These are phyloP conservation scores for Sugiyamaella grinbergsii DNA, from an alignment of 1,139 yeast species.

Conservation along the genomic window DNA sequence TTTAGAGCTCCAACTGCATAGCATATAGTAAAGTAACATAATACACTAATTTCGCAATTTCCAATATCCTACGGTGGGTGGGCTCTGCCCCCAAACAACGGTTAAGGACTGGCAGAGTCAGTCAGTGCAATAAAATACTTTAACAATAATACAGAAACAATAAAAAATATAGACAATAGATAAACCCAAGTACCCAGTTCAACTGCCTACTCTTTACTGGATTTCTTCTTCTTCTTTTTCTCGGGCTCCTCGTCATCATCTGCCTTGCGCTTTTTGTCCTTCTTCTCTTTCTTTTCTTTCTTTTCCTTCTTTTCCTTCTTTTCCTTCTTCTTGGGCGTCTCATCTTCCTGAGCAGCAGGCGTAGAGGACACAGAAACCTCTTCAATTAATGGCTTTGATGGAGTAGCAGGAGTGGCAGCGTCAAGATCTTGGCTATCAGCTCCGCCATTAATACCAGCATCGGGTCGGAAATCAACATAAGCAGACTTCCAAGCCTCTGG, in stretches of 20 bases:
- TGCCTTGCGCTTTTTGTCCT: conserved; percentile 65
- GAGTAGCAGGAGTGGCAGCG: conserved; percentile 46
- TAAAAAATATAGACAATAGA: conserved; percentile 16
- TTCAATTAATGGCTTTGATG: conserved; percentile 51
- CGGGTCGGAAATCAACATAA: conserved; percentile 64
- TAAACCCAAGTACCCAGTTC: conserved; percentile 14
- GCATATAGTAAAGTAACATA: conserved; percentile 1
- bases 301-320: conserved; percentile 53
- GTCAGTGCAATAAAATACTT: conserved; percentile 1
- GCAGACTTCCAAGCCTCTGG: conserved; percentile 90
- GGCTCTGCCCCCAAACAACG: neutral
- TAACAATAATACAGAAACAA: conserved; percentile 6
- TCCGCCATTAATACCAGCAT: conserved; percentile 31
- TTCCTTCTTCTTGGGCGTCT: conserved; percentile 47
- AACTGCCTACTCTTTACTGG: conserved; percentile 39
- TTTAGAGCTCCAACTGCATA: too few species aligned
- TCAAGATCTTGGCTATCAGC: conserved; percentile 31
- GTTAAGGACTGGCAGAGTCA: neutral
- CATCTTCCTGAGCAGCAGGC: conserved; percentile 31
- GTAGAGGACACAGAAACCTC: conserved; percentile 46
- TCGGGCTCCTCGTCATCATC: conserved; percentile 62
- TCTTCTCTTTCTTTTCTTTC: conserved; percentile 57
- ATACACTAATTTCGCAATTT: too few species aligned
- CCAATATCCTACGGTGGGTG: too few species aligned
- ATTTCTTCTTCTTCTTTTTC: conserved; percentile 53